Evolutionary conservation across 495 filamentous ascomycete genomes (phyloP).

Genomic region (Penicillium goetzii): DNA sequence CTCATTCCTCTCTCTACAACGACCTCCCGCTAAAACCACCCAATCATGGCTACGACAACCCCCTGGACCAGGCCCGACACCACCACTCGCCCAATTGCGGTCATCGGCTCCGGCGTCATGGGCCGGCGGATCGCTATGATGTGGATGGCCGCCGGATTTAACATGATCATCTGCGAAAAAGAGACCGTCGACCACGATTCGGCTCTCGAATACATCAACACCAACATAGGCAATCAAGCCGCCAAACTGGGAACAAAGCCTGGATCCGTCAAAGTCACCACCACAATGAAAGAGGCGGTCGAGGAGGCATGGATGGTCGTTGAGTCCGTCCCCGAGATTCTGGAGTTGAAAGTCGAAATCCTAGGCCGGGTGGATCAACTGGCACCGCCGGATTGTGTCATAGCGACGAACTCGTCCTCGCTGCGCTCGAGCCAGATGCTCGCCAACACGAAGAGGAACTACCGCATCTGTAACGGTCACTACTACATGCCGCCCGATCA

Average conservation of each 20-base stretch:
- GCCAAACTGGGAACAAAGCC: conserved; percentile 34
- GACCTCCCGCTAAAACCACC: neutral
- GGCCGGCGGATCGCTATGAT: conserved; percentile 43
- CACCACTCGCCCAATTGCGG: conserved; percentile 38
- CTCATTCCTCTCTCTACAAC: neutral
- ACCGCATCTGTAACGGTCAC: conserved; percentile 47
- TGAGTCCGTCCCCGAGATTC: conserved; percentile 27
- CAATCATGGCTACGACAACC: conserved; percentile 15
- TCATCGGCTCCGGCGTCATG: conserved; percentile 48
- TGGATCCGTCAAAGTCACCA: conserved; percentile 30
- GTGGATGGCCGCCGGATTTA: conserved; percentile 38
- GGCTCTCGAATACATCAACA: conserved; percentile 38
- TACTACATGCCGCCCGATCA: conserved; percentile 54
- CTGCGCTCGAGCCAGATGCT: conserved; percentile 25
- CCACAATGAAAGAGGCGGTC: conserved; percentile 43
- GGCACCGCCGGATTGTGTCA: conserved; percentile 23
- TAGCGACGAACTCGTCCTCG: conserved; percentile 32
- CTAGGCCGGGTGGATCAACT: conserved; percentile 22
- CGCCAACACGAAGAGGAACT: conserved; percentile 34
- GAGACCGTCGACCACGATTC: conserved; percentile 19
- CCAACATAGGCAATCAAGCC: conserved; percentile 35
- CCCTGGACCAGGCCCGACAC: conserved; percentile 30
- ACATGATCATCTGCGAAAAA: conserved; percentile 42
- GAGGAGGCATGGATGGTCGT: conserved; percentile 43
- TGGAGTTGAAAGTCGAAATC: conserved; percentile 26